Conservation (phyloP, 2,329 filamentous ascomycete species). For the Neofusicoccum umdonicola region DNA sequence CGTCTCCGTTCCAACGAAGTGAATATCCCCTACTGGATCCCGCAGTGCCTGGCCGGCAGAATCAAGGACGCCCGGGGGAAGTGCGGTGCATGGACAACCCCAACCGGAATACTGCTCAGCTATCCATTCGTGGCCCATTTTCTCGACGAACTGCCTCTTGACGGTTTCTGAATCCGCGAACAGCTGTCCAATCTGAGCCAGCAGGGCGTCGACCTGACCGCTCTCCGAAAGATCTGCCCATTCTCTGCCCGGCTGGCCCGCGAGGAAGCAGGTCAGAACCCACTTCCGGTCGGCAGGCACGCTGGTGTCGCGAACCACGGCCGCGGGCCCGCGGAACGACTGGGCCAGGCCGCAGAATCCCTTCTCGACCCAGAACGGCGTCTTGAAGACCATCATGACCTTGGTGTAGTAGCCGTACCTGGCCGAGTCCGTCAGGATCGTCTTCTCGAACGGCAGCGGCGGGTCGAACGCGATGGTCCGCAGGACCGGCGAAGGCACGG, state of each 20-base stretch:
- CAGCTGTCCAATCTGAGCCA: conserved; percentile 35
- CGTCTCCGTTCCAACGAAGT: conserved; percentile 58
- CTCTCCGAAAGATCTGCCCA: conserved; percentile 34
- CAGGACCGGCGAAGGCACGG: conserved; percentile 49
- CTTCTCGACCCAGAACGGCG: conserved; percentile 47
- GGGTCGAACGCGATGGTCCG: conserved; percentile 48
- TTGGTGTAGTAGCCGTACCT: conserved; percentile 51
- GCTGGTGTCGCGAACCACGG: conserved; percentile 30
- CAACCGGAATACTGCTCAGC: conserved; percentile 24
- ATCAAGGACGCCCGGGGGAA: conserved; percentile 18
- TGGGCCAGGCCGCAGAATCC: conserved; percentile 49
- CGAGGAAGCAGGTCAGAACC: conserved; percentile 44
- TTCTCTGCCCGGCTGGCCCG: conserved; percentile 35
- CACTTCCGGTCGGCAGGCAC: conserved; percentile 26
- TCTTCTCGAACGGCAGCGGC: conserved; percentile 43
- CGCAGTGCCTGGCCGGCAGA: conserved; percentile 21
- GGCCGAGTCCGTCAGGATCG: conserved; percentile 34
- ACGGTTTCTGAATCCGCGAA: conserved; percentile 23
- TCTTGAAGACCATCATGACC: conserved; percentile 47
- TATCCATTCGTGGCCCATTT: conserved; percentile 30
- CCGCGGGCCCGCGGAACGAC: conserved; percentile 38
- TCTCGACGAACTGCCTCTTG: conserved; percentile 16
- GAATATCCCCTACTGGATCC: conserved; percentile 37
- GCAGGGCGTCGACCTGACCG: conserved; percentile 30
- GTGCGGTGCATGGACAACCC: neutral